Conservation (phyloP, 1,284 basidiomycete genomes). For the Jaminaea rosea region DNA sequence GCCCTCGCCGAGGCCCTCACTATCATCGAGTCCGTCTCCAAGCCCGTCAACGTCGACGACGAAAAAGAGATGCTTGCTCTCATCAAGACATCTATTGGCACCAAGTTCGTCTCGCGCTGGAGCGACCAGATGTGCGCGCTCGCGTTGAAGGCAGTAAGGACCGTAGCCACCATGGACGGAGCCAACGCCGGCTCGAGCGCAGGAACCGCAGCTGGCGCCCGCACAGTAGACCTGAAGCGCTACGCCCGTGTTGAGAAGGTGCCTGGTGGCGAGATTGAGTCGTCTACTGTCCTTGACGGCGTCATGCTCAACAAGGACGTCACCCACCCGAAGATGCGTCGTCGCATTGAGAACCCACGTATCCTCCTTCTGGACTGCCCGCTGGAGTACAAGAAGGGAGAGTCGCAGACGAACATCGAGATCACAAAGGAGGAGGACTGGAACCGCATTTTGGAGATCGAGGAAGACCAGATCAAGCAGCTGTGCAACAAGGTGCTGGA, state of each 20-base stretch:
- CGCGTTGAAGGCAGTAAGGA: constrained; percentile 82
- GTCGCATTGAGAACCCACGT: constrained; percentile 80
- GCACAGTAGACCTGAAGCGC: constrained; percentile 89
- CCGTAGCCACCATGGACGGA: constrained; percentile 59
- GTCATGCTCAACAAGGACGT: constrained; percentile 99
- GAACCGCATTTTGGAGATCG: constrained; percentile 83
- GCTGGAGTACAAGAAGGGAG: constrained; percentile 98
- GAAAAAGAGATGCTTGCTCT: constrained; percentile 89
- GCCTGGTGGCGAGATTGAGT: constrained; percentile 92
- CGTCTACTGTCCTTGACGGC: constrained; percentile 75
- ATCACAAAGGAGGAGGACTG: constrained; percentile 90
- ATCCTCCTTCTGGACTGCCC: constrained; percentile 91
- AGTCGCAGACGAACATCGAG: constrained; percentile 97
- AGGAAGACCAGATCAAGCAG: constrained; percentile 90
- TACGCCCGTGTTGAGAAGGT: constrained; percentile 97
- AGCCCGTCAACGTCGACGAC: constrained; percentile 77
- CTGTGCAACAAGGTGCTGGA: constrained; percentile 81
- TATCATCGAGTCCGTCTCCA: constrained; percentile 75
- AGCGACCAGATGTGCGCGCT: constrained; percentile 94
- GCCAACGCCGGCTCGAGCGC: constrained; percentile 18
- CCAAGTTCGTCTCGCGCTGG: constrained; percentile 94
- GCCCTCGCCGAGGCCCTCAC: constrained; percentile 82
- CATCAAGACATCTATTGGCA: constrained; percentile 98
- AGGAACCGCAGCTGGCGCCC: constrained; percentile 41
- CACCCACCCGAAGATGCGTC: constrained; percentile 91